Base-by-base conservation (phyloP, 495 filamentous ascomycete species). In the Evansstolkia leycettana region DNA sequence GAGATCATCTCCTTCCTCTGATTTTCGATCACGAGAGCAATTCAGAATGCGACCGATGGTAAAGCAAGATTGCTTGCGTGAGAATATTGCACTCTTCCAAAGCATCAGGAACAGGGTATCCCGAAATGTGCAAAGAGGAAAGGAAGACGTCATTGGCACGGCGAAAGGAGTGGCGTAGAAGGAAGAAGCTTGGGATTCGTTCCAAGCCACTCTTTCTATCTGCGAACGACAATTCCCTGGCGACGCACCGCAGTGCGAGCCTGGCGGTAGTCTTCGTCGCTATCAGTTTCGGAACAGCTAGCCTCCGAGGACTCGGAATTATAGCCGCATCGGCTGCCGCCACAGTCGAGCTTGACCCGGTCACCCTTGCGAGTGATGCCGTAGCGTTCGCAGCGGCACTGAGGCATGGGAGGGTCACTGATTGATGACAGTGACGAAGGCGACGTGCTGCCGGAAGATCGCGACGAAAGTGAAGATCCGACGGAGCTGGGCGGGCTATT, bases 291-390 rank as follows among this genome's bases (percentile, higher is more conserved):
- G 31, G 60, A 65, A 55, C 70, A 76, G 43, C 52, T 55, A 9
- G 50, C 61, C 15, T 60, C 67, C 2, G 69, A 73, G n/a, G 58
- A 62, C 47, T 67, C 64, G 46, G 77, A 72, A 40, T 70, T 69
- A 64, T 82, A 88, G 39, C 82, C 81, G 57, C 87, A 94, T 52
- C 85, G 77, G 40, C 73, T 64, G 41, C 87, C 87, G 29, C 85
- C 85, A 48, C 87, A 94, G 72, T 94, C 87, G 42, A 94, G 75
- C 73, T 86, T 90, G 73, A 94, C 80, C 38, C 85, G 74, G 53
- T 87, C 80, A 41, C 87, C 87, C 64, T 77, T 76, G 62, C 86
- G 82, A 39, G 87, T 95, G 69, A 95, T 92, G 37, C 87, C 87
- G 67, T 90, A 95, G 67, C 87, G 84, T 48, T 95, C 83, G 61